Conservation (phyloP, 2,329 filamentous ascomycete species). For the Thelonectria discophora region DNA sequence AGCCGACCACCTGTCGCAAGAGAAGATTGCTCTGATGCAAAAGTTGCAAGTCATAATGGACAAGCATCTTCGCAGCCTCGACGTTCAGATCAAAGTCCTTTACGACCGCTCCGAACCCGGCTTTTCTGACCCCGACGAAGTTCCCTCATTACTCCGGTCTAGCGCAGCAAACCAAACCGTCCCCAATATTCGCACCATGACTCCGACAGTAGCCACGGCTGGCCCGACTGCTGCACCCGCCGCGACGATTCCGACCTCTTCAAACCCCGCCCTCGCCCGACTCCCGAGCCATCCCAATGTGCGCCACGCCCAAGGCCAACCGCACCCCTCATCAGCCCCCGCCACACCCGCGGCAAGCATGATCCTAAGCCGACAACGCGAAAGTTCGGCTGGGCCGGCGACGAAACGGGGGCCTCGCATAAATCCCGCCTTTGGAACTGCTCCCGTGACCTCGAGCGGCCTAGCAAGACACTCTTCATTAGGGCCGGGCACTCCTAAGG, state of each 20-base stretch:
- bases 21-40: slow-evolving; percentile 76
- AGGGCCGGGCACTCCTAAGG: slow-evolving; percentile 70
- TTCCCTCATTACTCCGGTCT: slow-evolving; percentile 69
- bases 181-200: slow-evolving; percentile 53
- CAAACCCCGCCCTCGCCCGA: slow-evolving; percentile 55
- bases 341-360: slow-evolving; percentile 69
- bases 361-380: slow-evolving; percentile 65
- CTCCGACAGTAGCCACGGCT: slow-evolving; percentile 50
- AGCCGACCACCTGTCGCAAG: slow-evolving; percentile 75
- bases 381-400: slow-evolving; percentile 67
- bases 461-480: slow-evolving; percentile 70
- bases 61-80: slow-evolving; percentile 70
- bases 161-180: slow-evolving; percentile 62
- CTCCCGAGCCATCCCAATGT: slow-evolving; percentile 56
- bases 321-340: slow-evolving; percentile 65
- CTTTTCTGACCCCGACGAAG: slow-evolving; percentile 69
- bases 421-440: slow-evolving; percentile 57
- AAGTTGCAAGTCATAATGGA: slow-evolving; percentile 69
- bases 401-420: slow-evolving; percentile 63
- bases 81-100: slow-evolving; percentile 68
- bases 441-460: slow-evolving; percentile 63
- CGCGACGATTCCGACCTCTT: slow-evolving; percentile 43
- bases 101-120: slow-evolving; percentile 69
- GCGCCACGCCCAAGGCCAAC: slow-evolving; percentile 60
- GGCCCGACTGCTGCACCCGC: slow-evolving; percentile 41